Conservation (phyloP, 257 asterid genomes). For the Buddleja alternifolia region DNA sequence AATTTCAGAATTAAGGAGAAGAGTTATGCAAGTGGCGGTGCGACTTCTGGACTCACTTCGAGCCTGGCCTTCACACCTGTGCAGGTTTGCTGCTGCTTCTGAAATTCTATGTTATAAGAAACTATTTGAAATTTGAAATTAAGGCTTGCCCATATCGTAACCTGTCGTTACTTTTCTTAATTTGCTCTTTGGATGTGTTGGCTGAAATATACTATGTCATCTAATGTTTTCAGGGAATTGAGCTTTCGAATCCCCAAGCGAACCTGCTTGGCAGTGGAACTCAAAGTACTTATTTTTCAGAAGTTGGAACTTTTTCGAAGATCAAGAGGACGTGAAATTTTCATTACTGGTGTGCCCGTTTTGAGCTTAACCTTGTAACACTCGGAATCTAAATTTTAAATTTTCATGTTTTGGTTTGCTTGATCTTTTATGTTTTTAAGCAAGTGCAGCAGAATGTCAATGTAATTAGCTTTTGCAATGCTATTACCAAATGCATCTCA, state of each 20-base stretch:
- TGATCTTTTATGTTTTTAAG: too few species aligned
- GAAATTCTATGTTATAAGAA: background rate
- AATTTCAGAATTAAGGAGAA: slow-evolving; percentile 77
- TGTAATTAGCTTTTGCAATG: too few species aligned
- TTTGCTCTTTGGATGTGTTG: background rate
- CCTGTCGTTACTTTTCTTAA: background rate
- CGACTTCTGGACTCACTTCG: slow-evolving; percentile 95
- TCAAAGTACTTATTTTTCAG: slow-evolving; percentile 92
- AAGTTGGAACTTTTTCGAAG: slow-evolving; percentile 91
- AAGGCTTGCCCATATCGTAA: background rate
- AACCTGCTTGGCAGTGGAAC: slow-evolving; percentile 86
- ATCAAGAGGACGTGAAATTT: slow-evolving; percentile 63
- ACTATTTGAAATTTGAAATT: background rate
- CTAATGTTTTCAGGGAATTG: slow-evolving; percentile 69
- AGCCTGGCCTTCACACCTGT: slow-evolving; percentile 98
- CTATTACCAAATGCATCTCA: too few species aligned
- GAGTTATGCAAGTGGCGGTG: slow-evolving; percentile 78
- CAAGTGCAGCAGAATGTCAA: too few species aligned
- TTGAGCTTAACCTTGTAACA: too few species aligned
- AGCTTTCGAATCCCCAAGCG: slow-evolving; percentile 95
- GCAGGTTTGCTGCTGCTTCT: slow-evolving; percentile 60
- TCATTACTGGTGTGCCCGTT: background rate
- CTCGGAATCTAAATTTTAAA: too few species aligned
- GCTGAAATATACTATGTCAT: background rate
- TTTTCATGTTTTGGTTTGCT: too few species aligned